phyloP scores from a whole-genome alignment of 73 alveolate genomes.

The Uronychia setigera region DNA sequence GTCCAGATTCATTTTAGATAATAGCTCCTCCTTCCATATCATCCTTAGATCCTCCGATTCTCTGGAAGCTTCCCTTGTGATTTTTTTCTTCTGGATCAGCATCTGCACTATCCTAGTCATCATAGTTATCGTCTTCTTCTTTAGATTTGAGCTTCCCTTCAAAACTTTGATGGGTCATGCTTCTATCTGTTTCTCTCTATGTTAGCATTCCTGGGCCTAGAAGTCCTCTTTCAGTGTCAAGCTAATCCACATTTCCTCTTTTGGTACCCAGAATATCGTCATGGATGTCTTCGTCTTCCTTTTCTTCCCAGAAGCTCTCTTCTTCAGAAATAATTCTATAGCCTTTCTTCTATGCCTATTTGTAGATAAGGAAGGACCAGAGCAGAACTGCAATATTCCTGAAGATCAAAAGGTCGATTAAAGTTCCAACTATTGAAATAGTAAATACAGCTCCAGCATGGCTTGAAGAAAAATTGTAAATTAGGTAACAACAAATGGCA shows the following conservation, averaged over 20 bases:
- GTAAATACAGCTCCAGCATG: not conserved
- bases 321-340: not conserved
- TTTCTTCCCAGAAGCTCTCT: not conserved
- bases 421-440: not conserved
- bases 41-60: no score
- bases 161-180: not conserved
- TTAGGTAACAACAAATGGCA: slow-evolving; percentile 51
- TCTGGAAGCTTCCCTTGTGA: no score
- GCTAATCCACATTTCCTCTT: no score
- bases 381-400: not conserved
- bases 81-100: no score
- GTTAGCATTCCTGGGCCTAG: not conserved
- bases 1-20: not conserved
- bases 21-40: not conserved
- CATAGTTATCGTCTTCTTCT: not conserved
- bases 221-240: not conserved
- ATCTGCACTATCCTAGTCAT: not conserved
- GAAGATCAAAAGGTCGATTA: not conserved
- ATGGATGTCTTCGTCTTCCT: not conserved
- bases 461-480: not conserved
- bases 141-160: not conserved
- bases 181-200: not conserved
- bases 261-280: not conserved
- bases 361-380: not conserved
- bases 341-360: not conserved